Conservation (phyloP, 176 grass and related monocot species). For the Puya raimondii region DNA sequence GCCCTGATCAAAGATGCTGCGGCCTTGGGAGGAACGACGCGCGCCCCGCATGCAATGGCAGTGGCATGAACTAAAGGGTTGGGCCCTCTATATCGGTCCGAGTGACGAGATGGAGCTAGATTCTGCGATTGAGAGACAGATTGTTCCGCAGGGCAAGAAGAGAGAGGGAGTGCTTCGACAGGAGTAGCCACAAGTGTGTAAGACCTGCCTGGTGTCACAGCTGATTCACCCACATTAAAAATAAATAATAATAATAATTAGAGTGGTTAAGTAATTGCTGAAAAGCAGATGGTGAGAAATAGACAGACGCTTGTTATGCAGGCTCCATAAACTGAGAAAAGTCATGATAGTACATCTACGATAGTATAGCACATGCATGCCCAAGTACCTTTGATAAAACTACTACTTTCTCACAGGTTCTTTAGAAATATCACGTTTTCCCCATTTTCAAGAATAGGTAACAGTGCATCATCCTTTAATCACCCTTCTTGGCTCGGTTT, state of each 20-base stretch:
- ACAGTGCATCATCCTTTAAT: too few relatives aligned
- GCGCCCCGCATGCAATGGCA: conserved; percentile 77
- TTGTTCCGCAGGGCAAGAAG: conserved; percentile 44
- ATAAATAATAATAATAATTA: conserved; percentile 17
- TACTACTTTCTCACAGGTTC: too few relatives aligned
- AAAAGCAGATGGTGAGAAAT: too few relatives aligned
- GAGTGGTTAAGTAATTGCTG: too few relatives aligned
- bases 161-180: conserved; percentile 71
- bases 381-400: too few relatives aligned
- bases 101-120: conserved; percentile 15
- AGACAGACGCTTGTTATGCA: too few relatives aligned
- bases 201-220: conserved; percentile 12
- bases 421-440: too few relatives aligned
- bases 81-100: conserved; percentile 17
- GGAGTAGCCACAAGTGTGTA: conserved; percentile 25
- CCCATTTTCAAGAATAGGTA: too few relatives aligned
- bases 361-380: too few relatives aligned
- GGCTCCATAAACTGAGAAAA: neutral
- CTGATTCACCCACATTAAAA: conserved; percentile 14
- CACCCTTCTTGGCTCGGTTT: too few relatives aligned
- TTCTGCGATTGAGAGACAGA: conserved; percentile 17
- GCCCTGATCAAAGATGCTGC: conserved; percentile 55
- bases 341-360: neutral
- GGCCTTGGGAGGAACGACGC: conserved; percentile 45
- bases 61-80: conserved; percentile 61